A percentile compares a stretch with the other conserved stretches of the same genome.
phyloP scores from a whole-genome alignment of 805 yeast species.

The Wickerhamiella vanderwaltii region DNA sequence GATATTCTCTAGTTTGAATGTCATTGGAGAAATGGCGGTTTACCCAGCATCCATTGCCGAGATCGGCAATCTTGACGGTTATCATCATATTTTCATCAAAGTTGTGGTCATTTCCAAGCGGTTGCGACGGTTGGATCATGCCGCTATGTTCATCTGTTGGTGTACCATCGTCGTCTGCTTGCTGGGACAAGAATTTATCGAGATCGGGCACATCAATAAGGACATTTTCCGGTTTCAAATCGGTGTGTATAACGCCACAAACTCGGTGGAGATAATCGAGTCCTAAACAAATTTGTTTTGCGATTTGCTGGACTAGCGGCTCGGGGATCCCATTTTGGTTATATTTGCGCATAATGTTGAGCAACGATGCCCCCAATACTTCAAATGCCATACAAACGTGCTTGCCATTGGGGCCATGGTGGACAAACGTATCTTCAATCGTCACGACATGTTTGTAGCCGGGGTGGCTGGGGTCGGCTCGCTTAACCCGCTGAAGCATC shows the following conservation, averaged over 20 bases:
- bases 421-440: conserved; percentile 72
- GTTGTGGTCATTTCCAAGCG: conserved; percentile 12
- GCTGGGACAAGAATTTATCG: conserved; percentile 58
- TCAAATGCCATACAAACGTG: conserved; percentile 97
- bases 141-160: conserved; percentile 24
- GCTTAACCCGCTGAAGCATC: conserved; percentile 49
- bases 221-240: conserved; percentile 63
- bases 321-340: conserved; percentile 70
- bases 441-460: conserved; percentile 76
- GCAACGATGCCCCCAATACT: conserved; percentile 84
- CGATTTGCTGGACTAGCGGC: conserved; percentile 64
- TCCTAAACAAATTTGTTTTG: conserved; percentile 63
- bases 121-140: conserved; percentile 31
- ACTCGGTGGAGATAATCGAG: conserved; percentile 59
- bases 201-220: conserved; percentile 74
- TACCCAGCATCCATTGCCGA: conserved; percentile 83
- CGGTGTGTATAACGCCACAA: conserved; percentile 67
- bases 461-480: conserved; percentile 54
- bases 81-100: conserved; percentile 9
- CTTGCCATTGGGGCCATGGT: conserved; percentile 79
- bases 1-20: conserved; percentile 82
- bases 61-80: conserved; percentile 79
- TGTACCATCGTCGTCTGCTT: conserved; percentile 46
- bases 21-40: conserved; percentile 75
- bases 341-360: conserved; percentile 70